These are phyloP conservation scores for Ciborinia camelliae DNA, from an alignment of 2,329 filamentous ascomycete genomes.

Conservation along the genomic window DNA sequence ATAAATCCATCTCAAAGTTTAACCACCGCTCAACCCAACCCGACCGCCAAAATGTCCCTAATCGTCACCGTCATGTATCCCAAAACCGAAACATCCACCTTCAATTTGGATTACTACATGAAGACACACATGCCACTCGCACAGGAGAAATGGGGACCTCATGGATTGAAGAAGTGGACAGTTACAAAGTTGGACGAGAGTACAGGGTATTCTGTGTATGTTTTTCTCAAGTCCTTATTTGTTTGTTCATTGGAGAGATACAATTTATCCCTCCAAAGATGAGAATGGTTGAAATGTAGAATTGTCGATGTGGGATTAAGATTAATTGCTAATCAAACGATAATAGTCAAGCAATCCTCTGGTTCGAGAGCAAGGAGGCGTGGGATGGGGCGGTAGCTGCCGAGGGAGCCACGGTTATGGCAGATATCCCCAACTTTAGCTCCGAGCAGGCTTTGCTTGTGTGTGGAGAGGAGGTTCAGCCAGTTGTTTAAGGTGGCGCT, in stretches of 20 bases:
- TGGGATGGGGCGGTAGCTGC: neutral
- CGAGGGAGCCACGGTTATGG: neutral
- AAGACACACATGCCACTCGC: constrained; percentile 17
- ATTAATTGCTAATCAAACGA: neutral
- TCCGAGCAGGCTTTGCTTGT: neutral
- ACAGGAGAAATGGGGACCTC: constrained; percentile 7
- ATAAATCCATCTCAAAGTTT: too few relatives aligned
- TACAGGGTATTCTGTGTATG: neutral
- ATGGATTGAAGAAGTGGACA: neutral
- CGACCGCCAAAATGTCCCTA: constrained; percentile 1
- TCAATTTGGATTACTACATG: constrained; percentile 10
- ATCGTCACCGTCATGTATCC: constrained; percentile 13
- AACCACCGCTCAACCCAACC: neutral
- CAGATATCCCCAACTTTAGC: constrained; percentile 9
- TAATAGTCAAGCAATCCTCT: constrained; percentile 1
- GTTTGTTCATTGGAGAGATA: neutral
- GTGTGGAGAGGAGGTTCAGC: neutral
- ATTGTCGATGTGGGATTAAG: neutral
- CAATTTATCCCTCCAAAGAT: neutral
- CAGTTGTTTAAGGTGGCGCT: neutral
- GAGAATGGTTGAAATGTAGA: neutral
- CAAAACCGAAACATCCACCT: constrained; percentile 15
- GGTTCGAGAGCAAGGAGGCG: constrained; percentile 1
- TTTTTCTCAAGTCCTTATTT: neutral
- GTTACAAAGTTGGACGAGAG: neutral